phyloP scores from a whole-genome alignment of 108 stramenopile species.

The Cyclotella kingstonii region DNA sequence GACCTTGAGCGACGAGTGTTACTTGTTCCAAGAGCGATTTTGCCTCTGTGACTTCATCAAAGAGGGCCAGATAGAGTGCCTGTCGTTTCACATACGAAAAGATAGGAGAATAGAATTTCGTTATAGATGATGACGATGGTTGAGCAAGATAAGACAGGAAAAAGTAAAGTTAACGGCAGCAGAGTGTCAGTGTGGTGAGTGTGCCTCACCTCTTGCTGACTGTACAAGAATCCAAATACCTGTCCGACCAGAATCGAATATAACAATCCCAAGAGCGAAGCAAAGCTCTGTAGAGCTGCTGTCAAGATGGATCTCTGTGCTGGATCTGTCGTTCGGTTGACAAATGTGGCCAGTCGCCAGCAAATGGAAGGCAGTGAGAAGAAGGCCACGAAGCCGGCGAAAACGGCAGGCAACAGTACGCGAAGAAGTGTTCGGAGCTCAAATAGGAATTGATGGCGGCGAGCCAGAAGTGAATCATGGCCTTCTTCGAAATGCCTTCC shows the following conservation, averaged over 20 bases:
- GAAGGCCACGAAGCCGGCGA: slow-evolving; percentile 24
- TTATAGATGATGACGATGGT: too few species aligned
- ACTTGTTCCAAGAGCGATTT: slow-evolving; percentile 85
- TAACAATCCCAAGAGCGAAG: slow-evolving; percentile 47
- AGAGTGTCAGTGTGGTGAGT: background rate
- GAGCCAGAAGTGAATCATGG: background rate
- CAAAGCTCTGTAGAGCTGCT: slow-evolving; percentile 32
- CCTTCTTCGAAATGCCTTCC: too few species aligned
- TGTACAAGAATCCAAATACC: slow-evolving; percentile 48
- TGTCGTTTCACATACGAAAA: background rate
- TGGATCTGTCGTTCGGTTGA: slow-evolving; percentile 10
- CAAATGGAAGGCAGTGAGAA: slow-evolving; percentile 19
- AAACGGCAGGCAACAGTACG: slow-evolving; percentile 35
- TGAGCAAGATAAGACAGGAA: background rate
- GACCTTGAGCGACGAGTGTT: slow-evolving; percentile 80
- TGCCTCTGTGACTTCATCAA: slow-evolving; percentile 82
- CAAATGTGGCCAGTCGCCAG: slow-evolving; percentile 25
- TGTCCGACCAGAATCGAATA: slow-evolving; percentile 82
- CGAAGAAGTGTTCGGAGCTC: slow-evolving; percentile 36
- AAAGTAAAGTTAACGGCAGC: background rate
- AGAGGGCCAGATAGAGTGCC: slow-evolving; percentile 73
- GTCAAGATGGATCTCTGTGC: slow-evolving; percentile 23
- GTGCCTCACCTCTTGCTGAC: slow-evolving; percentile 45
- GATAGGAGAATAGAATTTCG: background rate
- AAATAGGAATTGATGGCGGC: slow-evolving; percentile 15